A percentile compares a stretch with the other conserved stretches of the same genome.
Conservation (phyloP, 257 asterid species). For the Solanum habrochaites region DNA sequence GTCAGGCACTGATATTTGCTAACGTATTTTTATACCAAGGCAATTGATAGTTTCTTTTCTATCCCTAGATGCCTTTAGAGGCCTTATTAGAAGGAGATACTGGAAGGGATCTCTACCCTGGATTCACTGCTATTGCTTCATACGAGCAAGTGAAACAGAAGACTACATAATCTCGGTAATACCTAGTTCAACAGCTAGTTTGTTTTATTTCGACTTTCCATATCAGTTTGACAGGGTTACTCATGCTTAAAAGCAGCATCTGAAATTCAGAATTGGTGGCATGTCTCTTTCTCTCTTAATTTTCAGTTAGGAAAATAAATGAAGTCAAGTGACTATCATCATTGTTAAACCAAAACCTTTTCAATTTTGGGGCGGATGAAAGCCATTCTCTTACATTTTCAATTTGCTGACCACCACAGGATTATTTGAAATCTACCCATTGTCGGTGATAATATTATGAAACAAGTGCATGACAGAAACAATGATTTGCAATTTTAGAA, state of each 20-base stretch:
- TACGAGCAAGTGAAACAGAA: conserved; percentile 56
- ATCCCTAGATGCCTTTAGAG: conserved; percentile 56
- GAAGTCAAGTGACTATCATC: neutral
- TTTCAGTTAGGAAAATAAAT: neutral
- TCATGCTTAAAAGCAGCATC: neutral
- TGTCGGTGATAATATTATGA: neutral
- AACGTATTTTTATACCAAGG: neutral
- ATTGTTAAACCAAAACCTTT: neutral
- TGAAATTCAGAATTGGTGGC: neutral
- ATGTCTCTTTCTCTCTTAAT: neutral
- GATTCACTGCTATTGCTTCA: conserved; percentile 96
- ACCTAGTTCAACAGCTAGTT: neutral
- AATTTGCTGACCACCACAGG: neutral
- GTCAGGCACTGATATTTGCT: neutral
- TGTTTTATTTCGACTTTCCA: neutral
- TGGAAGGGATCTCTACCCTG: conserved; percentile 84
- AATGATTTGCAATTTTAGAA: neutral
- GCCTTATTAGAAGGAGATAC: conserved; percentile 41
- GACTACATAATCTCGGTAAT: conserved; percentile 50
- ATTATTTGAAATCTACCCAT: neutral
- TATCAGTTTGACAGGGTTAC: neutral
- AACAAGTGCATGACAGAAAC: neutral
- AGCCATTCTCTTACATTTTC: neutral
- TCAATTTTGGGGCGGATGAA: neutral
- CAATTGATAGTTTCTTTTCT: conserved; percentile 1